A percentile compares a stretch with the other conserved stretches of the same genome.
phyloP scores from a whole-genome alignment of 805 yeast species.

The Nematodospora valgi region DNA sequence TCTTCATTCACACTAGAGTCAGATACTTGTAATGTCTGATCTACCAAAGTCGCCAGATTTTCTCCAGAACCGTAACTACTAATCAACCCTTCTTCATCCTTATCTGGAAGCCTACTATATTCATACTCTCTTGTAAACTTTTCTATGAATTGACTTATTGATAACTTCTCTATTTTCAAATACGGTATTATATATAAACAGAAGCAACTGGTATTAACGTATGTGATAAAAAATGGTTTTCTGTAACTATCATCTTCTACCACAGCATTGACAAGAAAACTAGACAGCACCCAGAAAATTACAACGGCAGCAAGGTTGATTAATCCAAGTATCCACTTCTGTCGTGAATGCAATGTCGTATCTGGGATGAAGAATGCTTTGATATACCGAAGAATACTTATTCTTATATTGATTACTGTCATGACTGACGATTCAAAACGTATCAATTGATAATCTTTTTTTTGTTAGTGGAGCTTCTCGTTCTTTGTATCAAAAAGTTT shows the following conservation, averaged over 20 bases:
- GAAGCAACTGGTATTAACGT: conserved; percentile 85
- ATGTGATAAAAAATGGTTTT: conserved; percentile 91
- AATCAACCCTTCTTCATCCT: conserved; percentile 19
- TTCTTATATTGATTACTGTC: conserved; percentile 5
- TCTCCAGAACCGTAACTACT: conserved; percentile 22
- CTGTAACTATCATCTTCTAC: conserved; percentile 68
- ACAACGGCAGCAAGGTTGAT: conserved; percentile 72
- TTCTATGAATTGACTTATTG: conserved; percentile 20
- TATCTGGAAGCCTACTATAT: conserved; percentile 6
- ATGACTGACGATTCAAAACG: too few species aligned
- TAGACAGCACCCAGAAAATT: conserved; percentile 85
- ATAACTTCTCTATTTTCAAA: conserved; percentile 24
- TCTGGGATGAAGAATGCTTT: conserved; percentile 20
- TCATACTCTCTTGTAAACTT: conserved; percentile 22
- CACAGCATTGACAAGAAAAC: conserved; percentile 76
- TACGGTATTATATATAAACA: conserved; percentile 71
- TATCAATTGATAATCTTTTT: too few species aligned
- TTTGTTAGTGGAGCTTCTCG: too few species aligned
- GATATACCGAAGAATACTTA: conserved; percentile 9
- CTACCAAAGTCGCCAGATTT: conserved; percentile 13
- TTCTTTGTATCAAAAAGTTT: too few species aligned
- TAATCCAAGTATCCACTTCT: conserved; percentile 76
- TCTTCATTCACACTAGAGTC: conserved; percentile 7
- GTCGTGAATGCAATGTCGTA: conserved; percentile 23
- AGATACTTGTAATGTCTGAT: conserved; percentile 2